Conservation (phyloP, 2,329 filamentous ascomycete genomes). For the Colletotrichum spinosum region DNA sequence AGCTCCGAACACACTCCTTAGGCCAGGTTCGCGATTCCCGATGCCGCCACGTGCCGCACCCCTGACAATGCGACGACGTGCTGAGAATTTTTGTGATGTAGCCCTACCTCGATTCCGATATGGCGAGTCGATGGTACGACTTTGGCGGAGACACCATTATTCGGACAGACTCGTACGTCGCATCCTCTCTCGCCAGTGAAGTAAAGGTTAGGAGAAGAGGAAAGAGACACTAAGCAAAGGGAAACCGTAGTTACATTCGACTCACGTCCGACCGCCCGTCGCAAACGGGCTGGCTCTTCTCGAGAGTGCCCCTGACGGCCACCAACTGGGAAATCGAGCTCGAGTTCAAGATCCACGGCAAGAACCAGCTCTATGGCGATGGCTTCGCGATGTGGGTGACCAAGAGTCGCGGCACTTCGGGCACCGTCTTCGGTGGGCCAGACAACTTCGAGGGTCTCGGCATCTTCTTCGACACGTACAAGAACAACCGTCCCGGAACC, state of each 20-base stretch:
- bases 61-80: slow-evolving; percentile 21
- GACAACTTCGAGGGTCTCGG: slow-evolving; percentile 95
- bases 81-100: slow-evolving; percentile 51
- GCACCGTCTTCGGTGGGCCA: slow-evolving; percentile 86
- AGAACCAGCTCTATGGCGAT: slow-evolving; percentile 92
- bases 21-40: slow-evolving; percentile 65
- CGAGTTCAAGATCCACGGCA: slow-evolving; percentile 93
- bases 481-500: slow-evolving; percentile 96
- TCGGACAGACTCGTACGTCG: slow-evolving; percentile 73
- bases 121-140: slow-evolving; percentile 99
- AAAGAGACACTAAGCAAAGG: slow-evolving; percentile 40
- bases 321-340: slow-evolving; percentile 99
- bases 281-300: slow-evolving; percentile 93
- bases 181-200: background rate
- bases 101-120: slow-evolving; percentile 97
- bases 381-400: slow-evolving; percentile 99
- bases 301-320: slow-evolving; percentile 91
- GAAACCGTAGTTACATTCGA: slow-evolving; percentile 80
- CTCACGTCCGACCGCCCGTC: slow-evolving; percentile 91
- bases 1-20: slow-evolving; percentile 91
- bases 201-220: background rate
- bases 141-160: slow-evolving; percentile 96
- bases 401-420: slow-evolving; percentile 84
- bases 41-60: slow-evolving; percentile 5
- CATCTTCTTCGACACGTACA: slow-evolving; percentile 98